Percentiles rank a stretch among this genome's conserved stretches.
Conservation (phyloP, 441 rosid genomes). For the Euphorbia celastroides region DNA sequence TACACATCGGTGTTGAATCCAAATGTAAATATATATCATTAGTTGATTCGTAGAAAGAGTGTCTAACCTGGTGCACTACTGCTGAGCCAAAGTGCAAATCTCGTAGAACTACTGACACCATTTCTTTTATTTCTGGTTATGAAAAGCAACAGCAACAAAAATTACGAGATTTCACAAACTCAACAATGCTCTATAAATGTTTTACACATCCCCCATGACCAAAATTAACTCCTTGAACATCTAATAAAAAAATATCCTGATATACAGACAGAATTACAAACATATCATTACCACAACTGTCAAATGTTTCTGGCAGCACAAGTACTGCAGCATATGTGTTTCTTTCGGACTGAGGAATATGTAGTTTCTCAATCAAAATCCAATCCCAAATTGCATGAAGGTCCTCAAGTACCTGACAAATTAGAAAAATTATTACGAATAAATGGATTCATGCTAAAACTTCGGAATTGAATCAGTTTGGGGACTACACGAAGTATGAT, state of each 20-base stretch:
- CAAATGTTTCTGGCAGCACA: constrained; percentile 81
- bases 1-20: background rate
- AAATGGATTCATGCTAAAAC: constrained; percentile 8
- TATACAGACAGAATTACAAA: background rate
- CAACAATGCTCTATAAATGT: background rate
- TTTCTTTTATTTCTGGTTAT: constrained; percentile 80
- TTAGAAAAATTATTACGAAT: constrained; percentile 7
- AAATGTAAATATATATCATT: constrained; percentile 9
- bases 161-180: constrained; percentile 5
- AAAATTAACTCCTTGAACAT: background rate
- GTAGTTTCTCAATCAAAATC: constrained; percentile 65
- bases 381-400: constrained; percentile 85
- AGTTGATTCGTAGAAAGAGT: background rate
- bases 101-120: constrained; percentile 64
- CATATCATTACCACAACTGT: constrained; percentile 54
- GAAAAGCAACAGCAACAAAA: constrained; percentile 25
- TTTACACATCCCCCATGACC: background rate
- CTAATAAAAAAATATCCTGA: background rate
- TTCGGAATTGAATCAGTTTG: constrained; percentile 10
- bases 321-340: constrained; percentile 65
- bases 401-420: constrained; percentile 89
- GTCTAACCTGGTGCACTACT: constrained; percentile 87
- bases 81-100: constrained; percentile 80
- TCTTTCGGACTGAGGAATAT: constrained; percentile 54
- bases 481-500: background rate